Percentiles rank a stretch among this genome's conserved stretches.
Evolutionary conservation across 139 green algal species (phyloP).

Genomic region (Pedinophyceae sp.): DNA sequence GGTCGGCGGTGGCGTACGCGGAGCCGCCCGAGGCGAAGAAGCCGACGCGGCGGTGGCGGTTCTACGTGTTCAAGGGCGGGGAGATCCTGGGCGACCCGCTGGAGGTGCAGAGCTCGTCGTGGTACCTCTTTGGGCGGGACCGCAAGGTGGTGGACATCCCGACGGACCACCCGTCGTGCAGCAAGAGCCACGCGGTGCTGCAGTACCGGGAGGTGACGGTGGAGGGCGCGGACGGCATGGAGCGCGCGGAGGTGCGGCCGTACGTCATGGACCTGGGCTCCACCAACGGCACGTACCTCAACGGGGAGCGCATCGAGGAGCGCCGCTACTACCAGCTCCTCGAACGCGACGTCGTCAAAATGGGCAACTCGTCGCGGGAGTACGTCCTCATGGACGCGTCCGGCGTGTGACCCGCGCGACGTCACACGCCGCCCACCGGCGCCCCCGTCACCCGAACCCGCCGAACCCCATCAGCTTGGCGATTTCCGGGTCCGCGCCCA

Average conservation of each 20-base stretch:
- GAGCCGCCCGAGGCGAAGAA: conserved; percentile 53
- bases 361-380: conserved; percentile 73
- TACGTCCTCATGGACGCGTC: conserved; percentile 89
- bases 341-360: conserved; percentile 67
- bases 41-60: conserved; percentile 61
- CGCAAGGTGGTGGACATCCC: conserved; percentile 69
- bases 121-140: conserved; percentile 87
- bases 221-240: conserved; percentile 34
- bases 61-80: conserved; percentile 87
- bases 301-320: conserved; percentile 60
- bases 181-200: conserved; percentile 90
- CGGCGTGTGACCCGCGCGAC: too few species aligned
- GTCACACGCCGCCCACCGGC: too few species aligned
- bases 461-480: conserved; percentile 84
- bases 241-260: conserved; percentile 34
- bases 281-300: conserved; percentile 88
- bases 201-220: conserved; percentile 40
- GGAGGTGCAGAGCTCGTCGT: conserved; percentile 34
- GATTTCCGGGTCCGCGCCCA: conserved; percentile 65
- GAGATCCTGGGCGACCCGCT: conserved; percentile 33
- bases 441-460: conserved; percentile 59
- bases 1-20: conserved; percentile 52
- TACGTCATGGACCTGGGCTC: conserved; percentile 91
- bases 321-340: conserved; percentile 79
- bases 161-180: conserved; percentile 87